Evolutionary conservation across 2,329 filamentous ascomycete genomes (phyloP).

Genomic region (Fusarium odoratissimum): DNA sequence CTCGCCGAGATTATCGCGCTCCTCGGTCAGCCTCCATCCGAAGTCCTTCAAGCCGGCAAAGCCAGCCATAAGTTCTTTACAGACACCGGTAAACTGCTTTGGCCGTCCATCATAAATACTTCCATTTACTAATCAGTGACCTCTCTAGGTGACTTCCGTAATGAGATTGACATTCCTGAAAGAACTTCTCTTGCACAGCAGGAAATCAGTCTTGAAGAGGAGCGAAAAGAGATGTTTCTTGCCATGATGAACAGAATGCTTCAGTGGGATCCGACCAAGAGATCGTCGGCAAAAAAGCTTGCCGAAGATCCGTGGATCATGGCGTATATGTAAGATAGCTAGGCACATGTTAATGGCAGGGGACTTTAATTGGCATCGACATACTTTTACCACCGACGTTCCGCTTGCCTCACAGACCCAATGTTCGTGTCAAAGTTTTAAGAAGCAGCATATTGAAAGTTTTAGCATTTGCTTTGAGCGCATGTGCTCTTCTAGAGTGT

Average conservation of each 20-base stretch:
- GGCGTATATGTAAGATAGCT: background rate
- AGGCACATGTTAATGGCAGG: background rate
- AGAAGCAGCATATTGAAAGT: too few relatives aligned
- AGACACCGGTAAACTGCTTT: slow-evolving; percentile 46
- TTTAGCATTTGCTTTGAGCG: too few relatives aligned
- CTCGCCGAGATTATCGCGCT: slow-evolving; percentile 61
- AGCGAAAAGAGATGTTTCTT: slow-evolving; percentile 48
- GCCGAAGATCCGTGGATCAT: slow-evolving; percentile 48
- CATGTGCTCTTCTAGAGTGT: too few relatives aligned
- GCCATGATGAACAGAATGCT: slow-evolving; percentile 53
- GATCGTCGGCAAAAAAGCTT: slow-evolving; percentile 47
- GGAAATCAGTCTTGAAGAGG: slow-evolving; percentile 52
- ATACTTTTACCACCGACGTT: too few relatives aligned
- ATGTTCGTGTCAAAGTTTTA: too few relatives aligned
- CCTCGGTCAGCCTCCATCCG: slow-evolving; percentile 56
- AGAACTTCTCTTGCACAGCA: slow-evolving; percentile 49
- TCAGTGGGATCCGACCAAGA: slow-evolving; percentile 50
- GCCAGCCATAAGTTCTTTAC: slow-evolving; percentile 54
- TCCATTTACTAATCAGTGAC: background rate
- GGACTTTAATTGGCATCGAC: background rate
- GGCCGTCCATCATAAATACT: background rate
- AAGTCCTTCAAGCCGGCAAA: slow-evolving; percentile 49
- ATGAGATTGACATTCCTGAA: slow-evolving; percentile 37
- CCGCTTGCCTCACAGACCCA: too few relatives aligned
- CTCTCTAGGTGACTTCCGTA: slow-evolving; percentile 44